A percentile compares a stretch with the other conserved stretches of the same genome.
Evolutionary conservation across 2,329 filamentous ascomycete species (phyloP).

Genomic region (Colletotrichum orchidophilum): DNA sequence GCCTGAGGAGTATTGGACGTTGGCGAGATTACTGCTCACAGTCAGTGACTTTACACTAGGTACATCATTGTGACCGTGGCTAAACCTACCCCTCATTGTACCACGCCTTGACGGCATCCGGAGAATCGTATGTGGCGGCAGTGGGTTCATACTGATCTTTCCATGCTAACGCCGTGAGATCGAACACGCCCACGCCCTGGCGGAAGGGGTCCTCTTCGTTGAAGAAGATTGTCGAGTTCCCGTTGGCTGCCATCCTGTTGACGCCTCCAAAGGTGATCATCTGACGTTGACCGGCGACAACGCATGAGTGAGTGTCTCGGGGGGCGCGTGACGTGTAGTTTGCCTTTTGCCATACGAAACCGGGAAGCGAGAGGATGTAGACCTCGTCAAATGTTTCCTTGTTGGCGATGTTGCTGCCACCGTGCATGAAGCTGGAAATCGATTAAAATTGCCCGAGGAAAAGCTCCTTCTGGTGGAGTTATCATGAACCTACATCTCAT

Average conservation of each 20-base stretch:
- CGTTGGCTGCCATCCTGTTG: neutral
- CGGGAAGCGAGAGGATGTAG: slow-evolving; percentile 33
- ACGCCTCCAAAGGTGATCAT: slow-evolving; percentile 33
- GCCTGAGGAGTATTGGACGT: slow-evolving; percentile 16
- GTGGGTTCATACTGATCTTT: slow-evolving; percentile 25
- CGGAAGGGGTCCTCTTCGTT: slow-evolving; percentile 18
- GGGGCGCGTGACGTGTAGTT: slow-evolving; percentile 21
- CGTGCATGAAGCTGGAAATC: slow-evolving; percentile 30
- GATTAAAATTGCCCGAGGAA: neutral
- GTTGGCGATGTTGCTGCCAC: slow-evolving; percentile 21
- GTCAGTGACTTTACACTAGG: slow-evolving; percentile 1
- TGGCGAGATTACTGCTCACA: neutral
- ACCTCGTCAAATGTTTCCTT: slow-evolving; percentile 23
- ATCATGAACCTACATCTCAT: slow-evolving; percentile 31
- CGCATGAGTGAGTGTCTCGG: slow-evolving; percentile 25
- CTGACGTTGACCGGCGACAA: slow-evolving; percentile 32
- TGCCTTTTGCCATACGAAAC: slow-evolving; percentile 34
- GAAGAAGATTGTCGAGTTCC: slow-evolving; percentile 10
- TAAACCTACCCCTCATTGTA: slow-evolving; percentile 30
- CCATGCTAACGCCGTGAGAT: slow-evolving; percentile 32
- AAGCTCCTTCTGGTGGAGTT: neutral
- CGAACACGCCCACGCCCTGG: slow-evolving; percentile 33
- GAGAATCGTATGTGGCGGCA: slow-evolving; percentile 28
- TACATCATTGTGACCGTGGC: no score
- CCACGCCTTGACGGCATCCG: slow-evolving; percentile 22